A percentile compares a stretch with the other conserved stretches of the same genome.
Evolutionary conservation across 202 grass and related monocot species (phyloP).

Genomic region (Carex arenaria): DNA sequence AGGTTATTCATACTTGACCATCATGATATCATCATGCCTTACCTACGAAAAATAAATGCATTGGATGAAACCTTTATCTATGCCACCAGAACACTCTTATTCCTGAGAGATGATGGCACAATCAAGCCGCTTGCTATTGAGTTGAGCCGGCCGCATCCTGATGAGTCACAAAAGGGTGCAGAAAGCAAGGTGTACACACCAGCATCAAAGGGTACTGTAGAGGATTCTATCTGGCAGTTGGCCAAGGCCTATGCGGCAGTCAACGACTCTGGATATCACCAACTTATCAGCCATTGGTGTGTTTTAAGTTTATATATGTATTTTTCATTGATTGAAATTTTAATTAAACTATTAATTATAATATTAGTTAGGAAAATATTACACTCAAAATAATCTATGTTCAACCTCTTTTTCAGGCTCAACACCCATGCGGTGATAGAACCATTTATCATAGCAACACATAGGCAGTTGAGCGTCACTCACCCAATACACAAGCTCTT

Average conservation of each 20-base stretch:
- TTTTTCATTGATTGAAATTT: background rate
- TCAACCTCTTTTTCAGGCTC: slow-evolving; percentile 27
- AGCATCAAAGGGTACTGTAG: slow-evolving; percentile 21
- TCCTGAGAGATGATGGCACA: slow-evolving; percentile 64
- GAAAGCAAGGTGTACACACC: slow-evolving; percentile 59
- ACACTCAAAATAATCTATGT: background rate
- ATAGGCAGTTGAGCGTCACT: slow-evolving; percentile 39
- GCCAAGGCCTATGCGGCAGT: slow-evolving; percentile 71
- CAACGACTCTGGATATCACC: slow-evolving; percentile 82
- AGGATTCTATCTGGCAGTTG: slow-evolving; percentile 47
- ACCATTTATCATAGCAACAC: slow-evolving; percentile 49
- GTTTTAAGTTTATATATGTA: background rate
- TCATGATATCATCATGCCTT: slow-evolving; percentile 76
- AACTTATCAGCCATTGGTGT: slow-evolving; percentile 95
- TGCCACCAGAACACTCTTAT: slow-evolving; percentile 62
- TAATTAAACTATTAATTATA: background rate
- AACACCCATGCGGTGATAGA: slow-evolving; percentile 56
- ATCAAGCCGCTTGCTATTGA: slow-evolving; percentile 84
- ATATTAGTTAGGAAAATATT: background rate
- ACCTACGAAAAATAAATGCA: slow-evolving; percentile 41
- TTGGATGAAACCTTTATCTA: slow-evolving; percentile 58
- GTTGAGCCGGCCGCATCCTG: slow-evolving; percentile 53
- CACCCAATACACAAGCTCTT: slow-evolving; percentile 51
- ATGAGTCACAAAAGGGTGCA: slow-evolving; percentile 29
- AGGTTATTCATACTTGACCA: slow-evolving; percentile 89